Evolutionary conservation across 352 stramenopile species (phyloP).

Genomic region (Phytophthora chlamydospora): DNA sequence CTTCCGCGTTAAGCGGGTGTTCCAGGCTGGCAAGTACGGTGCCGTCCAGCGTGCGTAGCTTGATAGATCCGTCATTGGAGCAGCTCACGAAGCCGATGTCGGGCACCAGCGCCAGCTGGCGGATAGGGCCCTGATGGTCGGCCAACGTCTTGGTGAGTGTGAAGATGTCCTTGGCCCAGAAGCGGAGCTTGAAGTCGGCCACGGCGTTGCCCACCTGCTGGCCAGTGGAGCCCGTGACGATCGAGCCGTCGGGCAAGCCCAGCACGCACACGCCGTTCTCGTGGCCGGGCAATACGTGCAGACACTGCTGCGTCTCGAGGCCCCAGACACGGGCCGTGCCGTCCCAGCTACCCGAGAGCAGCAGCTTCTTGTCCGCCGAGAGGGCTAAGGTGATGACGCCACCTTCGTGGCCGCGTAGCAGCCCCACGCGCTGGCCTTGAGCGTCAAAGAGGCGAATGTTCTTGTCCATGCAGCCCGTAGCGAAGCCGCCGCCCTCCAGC

Average conservation of each 20-base stretch:
- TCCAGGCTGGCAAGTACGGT: constrained; percentile 66
- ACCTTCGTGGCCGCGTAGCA: constrained; percentile 69
- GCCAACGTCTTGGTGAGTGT: constrained; percentile 57
- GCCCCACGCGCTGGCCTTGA: constrained; percentile 44
- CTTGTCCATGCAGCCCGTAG: constrained; percentile 85
- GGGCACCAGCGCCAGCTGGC: constrained; percentile 68
- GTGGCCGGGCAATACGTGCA: constrained; percentile 65
- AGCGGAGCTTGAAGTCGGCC: constrained; percentile 79
- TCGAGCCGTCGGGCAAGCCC: constrained; percentile 54
- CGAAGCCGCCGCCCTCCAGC: constrained; percentile 62
- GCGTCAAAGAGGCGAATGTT: constrained; percentile 68
- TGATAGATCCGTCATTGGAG: constrained; percentile 85
- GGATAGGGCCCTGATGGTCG: constrained; percentile 75
- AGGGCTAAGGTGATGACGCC: constrained; percentile 78
- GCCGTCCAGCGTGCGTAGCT: constrained; percentile 68
- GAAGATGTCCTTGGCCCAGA: constrained; percentile 65
- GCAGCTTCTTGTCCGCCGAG: constrained; percentile 38
- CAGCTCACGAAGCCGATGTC: constrained; percentile 83
- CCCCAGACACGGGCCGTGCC: constrained; percentile 81
- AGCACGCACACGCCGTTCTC: constrained; percentile 89
- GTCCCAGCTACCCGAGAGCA: constrained; percentile 87
- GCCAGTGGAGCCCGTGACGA: constrained; percentile 83
- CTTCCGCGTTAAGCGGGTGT: constrained; percentile 80
- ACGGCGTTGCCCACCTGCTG: constrained; percentile 78
- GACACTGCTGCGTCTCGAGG: constrained; percentile 50